Evolutionary conservation across 768 basidiomycete genomes (phyloP).

Genomic region (Plicaturopsis crispa): DNA sequence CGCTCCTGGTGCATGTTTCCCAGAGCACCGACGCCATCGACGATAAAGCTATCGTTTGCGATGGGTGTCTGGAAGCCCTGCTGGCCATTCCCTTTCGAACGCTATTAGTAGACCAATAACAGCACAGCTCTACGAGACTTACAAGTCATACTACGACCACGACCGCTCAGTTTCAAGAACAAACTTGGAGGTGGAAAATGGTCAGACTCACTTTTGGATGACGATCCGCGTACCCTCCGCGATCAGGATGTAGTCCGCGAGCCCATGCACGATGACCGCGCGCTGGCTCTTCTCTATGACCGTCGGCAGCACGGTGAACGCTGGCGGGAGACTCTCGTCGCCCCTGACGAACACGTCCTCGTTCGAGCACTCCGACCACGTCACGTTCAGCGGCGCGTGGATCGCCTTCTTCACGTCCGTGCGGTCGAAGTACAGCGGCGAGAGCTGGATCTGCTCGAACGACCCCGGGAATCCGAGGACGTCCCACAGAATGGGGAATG

Average conservation of each 20-base stretch:
- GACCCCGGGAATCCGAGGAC: constrained; percentile 80
- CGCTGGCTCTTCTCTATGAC: constrained; percentile 72
- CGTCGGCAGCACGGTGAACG: constrained; percentile 58
- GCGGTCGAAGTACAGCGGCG: constrained; percentile 66
- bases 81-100: constrained; percentile 44
- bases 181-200: not conserved
- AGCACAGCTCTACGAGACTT: constrained; percentile 6
- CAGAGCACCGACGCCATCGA: constrained; percentile 62
- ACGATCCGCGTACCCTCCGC: constrained; percentile 63
- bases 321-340: constrained; percentile 54
- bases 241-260: constrained; percentile 68
- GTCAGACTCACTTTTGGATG: constrained; percentile 49
- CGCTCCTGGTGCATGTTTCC: constrained; percentile 63
- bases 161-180: constrained; percentile 1
- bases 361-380: constrained; percentile 60
- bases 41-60: constrained; percentile 54
- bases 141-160: constrained; percentile 30
- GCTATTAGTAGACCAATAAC: not conserved
- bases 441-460: constrained; percentile 40
- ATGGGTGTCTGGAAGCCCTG: constrained; percentile 76
- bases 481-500: constrained; percentile 67
- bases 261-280: constrained; percentile 63
- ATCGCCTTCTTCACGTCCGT: constrained; percentile 62
- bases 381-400: constrained; percentile 55
- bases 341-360: constrained; percentile 53